Evolutionary conservation across 1,284 basidiomycete species (phyloP), one percentile per base, ranked within the genome.

Genomic region (Sporisorium exsertum): DNA sequence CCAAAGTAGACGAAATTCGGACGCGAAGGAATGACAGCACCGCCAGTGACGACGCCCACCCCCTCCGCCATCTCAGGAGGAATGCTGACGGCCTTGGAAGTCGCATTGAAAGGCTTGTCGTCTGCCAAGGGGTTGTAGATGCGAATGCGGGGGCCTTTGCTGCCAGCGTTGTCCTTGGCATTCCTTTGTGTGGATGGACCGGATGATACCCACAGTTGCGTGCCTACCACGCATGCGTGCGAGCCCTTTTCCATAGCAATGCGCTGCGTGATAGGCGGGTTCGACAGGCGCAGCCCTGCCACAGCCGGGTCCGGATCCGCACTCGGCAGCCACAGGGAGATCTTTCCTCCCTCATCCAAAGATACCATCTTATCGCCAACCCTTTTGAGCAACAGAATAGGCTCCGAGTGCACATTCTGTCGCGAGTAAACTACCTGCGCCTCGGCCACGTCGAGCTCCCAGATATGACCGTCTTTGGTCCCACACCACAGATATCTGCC

Each of bases 21-120:
- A 12, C 89, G 87, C 0, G 91, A 89, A 0, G 93, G 92, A 6
- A 98, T 86, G 26, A 93, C 87, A 0, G 94, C 90, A 0, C 92
- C 94, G 29, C 91, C 90, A 0, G 92, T 93, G 15, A 97, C 92
- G 0, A 92, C 88, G 1, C 95, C 95, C 52, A 92, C 87, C 68
- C 90, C 88, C 77, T 92, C 68, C 9, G 90, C 24, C 85, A 88
- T 3, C 89, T 90, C 57, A 89, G 84, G 24, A 0, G 79, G 72
- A n/a, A 83, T 69, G 13, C 40, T 52, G 9, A 68, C 45, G 5
- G 82, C 80, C 50, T 77, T 64, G 15, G 77, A 74, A n/a, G 72
- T 55, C 13, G 81, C 82, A 53, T 83, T 83, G 72, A 85, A 85
- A 1, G 82, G 81, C 43, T 77, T 77, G 45, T 78, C 77, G 57